phyloP scores from a whole-genome alignment of 805 yeast genomes.

The Cyberlindnera nakhonratchasimensis region DNA sequence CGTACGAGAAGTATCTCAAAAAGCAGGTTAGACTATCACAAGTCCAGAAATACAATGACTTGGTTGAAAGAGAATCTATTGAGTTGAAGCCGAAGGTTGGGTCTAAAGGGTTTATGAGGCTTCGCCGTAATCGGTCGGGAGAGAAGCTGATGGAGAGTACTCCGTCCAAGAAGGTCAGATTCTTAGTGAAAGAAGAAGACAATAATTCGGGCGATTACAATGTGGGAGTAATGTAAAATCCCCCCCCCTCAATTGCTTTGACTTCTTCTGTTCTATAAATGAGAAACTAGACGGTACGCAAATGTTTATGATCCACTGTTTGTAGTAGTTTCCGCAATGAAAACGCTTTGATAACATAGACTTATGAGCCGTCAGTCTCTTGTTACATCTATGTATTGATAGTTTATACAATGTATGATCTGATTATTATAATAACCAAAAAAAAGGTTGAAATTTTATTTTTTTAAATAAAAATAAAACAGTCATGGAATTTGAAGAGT shows the following conservation, averaged over 20 bases:
- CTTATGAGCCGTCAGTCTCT: too few relatives aligned
- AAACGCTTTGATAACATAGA: neutral
- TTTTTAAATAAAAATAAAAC: too few relatives aligned
- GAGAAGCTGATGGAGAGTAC: neutral
- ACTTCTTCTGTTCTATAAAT: too few relatives aligned
- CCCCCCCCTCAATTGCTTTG: too few relatives aligned
- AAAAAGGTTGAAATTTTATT: too few relatives aligned
- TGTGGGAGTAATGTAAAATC: too few relatives aligned
- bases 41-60: slow-evolving; percentile 12
- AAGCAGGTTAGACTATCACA: slow-evolving; percentile 21
- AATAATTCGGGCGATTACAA: neutral
- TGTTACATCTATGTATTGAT: too few relatives aligned
- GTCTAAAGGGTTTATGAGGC: neutral
- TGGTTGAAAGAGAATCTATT: neutral
- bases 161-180: neutral
- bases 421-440: too few relatives aligned
- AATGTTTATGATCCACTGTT: neutral
- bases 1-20: slow-evolving; percentile 17
- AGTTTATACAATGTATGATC: too few relatives aligned
- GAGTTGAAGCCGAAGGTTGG: too few relatives aligned
- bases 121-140: neutral
- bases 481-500: too few relatives aligned
- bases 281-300: too few relatives aligned
- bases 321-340: neutral
- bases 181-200: neutral